Base-by-base conservation (phyloP, 2,329 filamentous ascomycete species). In the Penicillium sp. region DNA sequence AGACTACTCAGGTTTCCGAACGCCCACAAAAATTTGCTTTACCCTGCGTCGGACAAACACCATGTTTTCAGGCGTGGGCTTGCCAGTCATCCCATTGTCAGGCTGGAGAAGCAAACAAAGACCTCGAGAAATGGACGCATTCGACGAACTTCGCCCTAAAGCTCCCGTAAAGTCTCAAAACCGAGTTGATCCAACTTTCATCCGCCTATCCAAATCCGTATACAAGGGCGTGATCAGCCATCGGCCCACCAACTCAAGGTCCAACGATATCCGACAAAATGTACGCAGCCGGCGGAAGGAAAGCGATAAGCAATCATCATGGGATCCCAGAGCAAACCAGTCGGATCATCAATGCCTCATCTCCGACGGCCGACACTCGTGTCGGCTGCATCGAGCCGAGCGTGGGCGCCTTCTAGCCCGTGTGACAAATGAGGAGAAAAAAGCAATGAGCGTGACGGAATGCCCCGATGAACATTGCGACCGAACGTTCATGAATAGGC, bases 21-120 rank as follows among this genome's bases (percentile, higher is more conserved):
- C n/a, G n/a, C n/a, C n/a, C n/a, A n/a, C n/a, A n/a, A n/a, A n/a
- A n/a, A n/a, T n/a, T n/a, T n/a, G 14, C 33, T 16, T 2, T n/a
- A 16, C 33, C 5, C 19, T 24, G 9, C 37, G n/a, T n/a, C 14
- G 7, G 19, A 40, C 21, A 11, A 28, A 5, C 23, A 43, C 11
- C 39, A 45, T 45, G 42, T 45, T 45, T 45, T 13, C 26, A 21
- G 42, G 42, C 28, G 26, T 45, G 16, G 26, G 42, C 19, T 14
- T 45, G 7, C 9, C 42, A n/a, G 26, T 14, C 13, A 45, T 45
- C 28, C 42, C 42, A 31, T n/a, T 45, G 6, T 45, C 42, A 8
- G 42, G 42, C 11, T 45, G 42, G 42, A 10, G 42, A 31, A 45
- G 42, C 26, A 45, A 45, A 45, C 42, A 45, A 13, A 8, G 42